A percentile compares a stretch with the other conserved stretches of the same genome.
Evolutionary conservation across 208 protist species (phyloP).

Genomic region (Leishmania mexicana): DNA sequence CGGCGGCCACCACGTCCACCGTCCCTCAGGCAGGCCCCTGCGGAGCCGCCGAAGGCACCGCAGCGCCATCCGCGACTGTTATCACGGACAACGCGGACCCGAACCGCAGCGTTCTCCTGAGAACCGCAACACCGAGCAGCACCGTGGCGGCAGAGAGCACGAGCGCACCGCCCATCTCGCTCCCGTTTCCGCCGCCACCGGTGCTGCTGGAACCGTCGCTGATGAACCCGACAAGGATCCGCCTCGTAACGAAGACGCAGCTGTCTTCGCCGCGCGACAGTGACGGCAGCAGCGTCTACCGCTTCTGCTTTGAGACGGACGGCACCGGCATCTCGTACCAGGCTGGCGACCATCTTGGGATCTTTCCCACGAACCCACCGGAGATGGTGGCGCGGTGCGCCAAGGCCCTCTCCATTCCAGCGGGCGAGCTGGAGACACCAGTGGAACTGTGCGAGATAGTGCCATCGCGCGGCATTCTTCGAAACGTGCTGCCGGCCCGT

Average conservation of each 20-base stretch:
- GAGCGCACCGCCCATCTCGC: neutral
- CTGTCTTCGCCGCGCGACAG: conserved; percentile 42
- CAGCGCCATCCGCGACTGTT: neutral
- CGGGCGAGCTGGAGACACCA: conserved; percentile 40
- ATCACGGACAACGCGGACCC: neutral
- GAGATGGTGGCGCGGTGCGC: conserved; percentile 69
- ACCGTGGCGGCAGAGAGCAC: neutral
- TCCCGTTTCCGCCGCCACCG: conserved; percentile 50
- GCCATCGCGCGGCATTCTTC: conserved; percentile 29
- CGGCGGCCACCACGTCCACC: neutral
- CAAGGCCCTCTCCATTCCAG: conserved; percentile 50
- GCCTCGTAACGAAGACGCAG: conserved; percentile 38
- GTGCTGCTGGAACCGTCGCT: conserved; percentile 64
- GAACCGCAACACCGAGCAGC: neutral
- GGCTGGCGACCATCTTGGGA: conserved; percentile 93
- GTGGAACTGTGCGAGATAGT: conserved; percentile 54
- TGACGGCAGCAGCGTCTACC: conserved; percentile 68
- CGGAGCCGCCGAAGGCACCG: neutral
- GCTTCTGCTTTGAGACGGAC: conserved; percentile 36
- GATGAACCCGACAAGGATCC: conserved; percentile 45
- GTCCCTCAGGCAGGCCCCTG: conserved; percentile 2
- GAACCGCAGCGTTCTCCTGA: neutral
- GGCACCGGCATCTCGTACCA: conserved; percentile 78
- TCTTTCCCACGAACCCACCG: conserved; percentile 86
- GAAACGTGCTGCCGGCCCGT: conserved; percentile 66